Conservation (phyloP, 1,139 yeast species). For the Nadsonia starkeyi-henricii region DNA sequence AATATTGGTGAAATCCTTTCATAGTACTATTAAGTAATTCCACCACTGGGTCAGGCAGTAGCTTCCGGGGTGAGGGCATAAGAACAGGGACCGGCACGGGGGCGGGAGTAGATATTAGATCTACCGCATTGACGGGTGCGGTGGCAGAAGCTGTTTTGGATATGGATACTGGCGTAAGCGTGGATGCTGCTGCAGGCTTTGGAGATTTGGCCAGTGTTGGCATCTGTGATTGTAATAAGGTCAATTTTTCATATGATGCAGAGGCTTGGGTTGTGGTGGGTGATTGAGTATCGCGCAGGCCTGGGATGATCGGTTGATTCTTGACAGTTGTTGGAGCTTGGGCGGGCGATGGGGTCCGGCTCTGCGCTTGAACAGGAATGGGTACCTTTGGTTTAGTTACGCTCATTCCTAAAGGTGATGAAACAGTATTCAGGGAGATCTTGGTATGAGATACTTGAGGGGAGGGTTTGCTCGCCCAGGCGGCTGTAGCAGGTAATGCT, state of each 20-base stretch:
- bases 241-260: conserved; percentile 9
- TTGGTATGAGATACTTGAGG: conserved; percentile 9
- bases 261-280: conserved; percentile 1
- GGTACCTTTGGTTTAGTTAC: too few relatives aligned
- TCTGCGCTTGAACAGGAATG: too few relatives aligned
- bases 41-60: conserved; percentile 20
- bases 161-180: conserved; percentile 8
- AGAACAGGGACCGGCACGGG: conserved; percentile 9
- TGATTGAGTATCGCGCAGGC: too few relatives aligned
- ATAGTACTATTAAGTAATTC: conserved; percentile 22
- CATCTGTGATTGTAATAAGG: conserved; percentile 32
- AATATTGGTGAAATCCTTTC: conserved; percentile 21
- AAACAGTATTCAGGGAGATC: neutral
- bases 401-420: too few relatives aligned
- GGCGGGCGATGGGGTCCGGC: too few relatives aligned
- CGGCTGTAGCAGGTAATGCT: conserved; percentile 26
- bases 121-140: too few relatives aligned
- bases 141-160: conserved; percentile 11
- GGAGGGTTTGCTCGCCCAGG: conserved; percentile 26
- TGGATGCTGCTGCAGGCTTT: too few relatives aligned
- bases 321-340: too few relatives aligned
- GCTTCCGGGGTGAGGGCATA: conserved; percentile 13
- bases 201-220: conserved; percentile 22
- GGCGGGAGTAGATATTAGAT: too few relatives aligned
- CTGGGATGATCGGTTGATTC: too few relatives aligned